Evolutionary conservation across 2,329 filamentous ascomycete species (phyloP).

Genomic region (Periconia macrospinosa): DNA sequence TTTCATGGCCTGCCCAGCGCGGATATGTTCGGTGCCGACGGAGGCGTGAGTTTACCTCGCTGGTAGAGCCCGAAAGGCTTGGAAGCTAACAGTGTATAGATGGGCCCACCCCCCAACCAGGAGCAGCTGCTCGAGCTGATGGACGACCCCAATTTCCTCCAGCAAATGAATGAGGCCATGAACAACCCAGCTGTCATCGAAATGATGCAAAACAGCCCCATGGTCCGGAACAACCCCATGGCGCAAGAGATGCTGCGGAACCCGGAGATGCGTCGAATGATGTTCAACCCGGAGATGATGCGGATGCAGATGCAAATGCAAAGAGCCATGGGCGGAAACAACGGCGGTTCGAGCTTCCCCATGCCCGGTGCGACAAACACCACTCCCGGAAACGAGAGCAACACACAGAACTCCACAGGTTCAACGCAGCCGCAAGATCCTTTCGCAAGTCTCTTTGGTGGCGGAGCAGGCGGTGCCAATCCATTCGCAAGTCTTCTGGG

Average conservation of each 20-base stretch:
- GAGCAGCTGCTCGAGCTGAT: conserved; percentile 85
- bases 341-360: conserved; percentile 67
- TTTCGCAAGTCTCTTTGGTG: conserved; percentile 47
- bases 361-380: conserved; percentile 91
- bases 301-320: conserved; percentile 83
- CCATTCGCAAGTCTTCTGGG: conserved; percentile 65
- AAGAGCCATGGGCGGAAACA: conserved; percentile 59
- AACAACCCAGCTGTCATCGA: conserved; percentile 94
- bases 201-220: conserved; percentile 64
- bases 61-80: neutral
- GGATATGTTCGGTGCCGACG: conserved; percentile 90
- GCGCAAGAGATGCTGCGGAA: conserved; percentile 85
- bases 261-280: conserved; percentile 85
- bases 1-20: conserved; percentile 85
- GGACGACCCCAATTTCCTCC: conserved; percentile 81
- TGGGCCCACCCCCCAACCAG: conserved; percentile 82
- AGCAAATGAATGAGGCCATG: conserved; percentile 90
- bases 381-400: conserved; percentile 58
- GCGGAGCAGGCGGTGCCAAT: conserved; percentile 44
- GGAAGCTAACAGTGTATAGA: conserved; percentile 57
- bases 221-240: conserved; percentile 87
- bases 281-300: conserved; percentile 86
- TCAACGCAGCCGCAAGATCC: conserved; percentile 47
- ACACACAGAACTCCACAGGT: conserved; percentile 39
- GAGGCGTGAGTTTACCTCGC: conserved; percentile 71